A percentile compares a stretch with the other conserved stretches of the same genome.
Evolutionary conservation across 2,329 filamentous ascomycete species (phyloP).

Genomic region (Anthostomella pinea): DNA sequence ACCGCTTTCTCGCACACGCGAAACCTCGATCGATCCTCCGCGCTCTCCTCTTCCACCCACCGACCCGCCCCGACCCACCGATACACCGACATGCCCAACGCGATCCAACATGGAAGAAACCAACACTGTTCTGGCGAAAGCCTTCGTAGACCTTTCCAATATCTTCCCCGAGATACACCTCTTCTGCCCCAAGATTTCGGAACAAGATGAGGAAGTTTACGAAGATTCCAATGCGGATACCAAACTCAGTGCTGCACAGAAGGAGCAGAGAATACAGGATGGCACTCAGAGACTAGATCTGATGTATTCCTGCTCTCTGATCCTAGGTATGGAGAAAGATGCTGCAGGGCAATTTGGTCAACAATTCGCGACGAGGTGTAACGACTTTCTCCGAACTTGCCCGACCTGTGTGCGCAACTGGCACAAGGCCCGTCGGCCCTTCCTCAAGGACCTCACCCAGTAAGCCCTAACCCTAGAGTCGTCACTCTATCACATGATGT

Average conservation of each 20-base stretch:
- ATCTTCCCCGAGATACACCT: slow-evolving; percentile 46
- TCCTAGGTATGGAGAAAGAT: slow-evolving; percentile 64
- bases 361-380: slow-evolving; percentile 57
- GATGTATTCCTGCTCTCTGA: slow-evolving; percentile 65
- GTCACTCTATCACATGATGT: slow-evolving; percentile 1
- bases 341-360: slow-evolving; percentile 57
- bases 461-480: slow-evolving; percentile 33
- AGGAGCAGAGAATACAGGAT: slow-evolving; percentile 51
- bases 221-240: slow-evolving; percentile 49
- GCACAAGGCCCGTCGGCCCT: slow-evolving; percentile 64
- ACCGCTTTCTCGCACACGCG: no score
- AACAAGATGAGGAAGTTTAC: slow-evolving; percentile 65
- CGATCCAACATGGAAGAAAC: slow-evolving; percentile 26
- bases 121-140: slow-evolving; percentile 23
- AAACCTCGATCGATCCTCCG: no score
- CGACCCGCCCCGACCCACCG: no score
- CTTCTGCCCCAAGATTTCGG: slow-evolving; percentile 63
- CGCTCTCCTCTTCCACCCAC: background rate
- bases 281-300: slow-evolving; percentile 55
- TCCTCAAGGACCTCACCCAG: slow-evolving; percentile 62
- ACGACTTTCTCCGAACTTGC: slow-evolving; percentile 60
- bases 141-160: slow-evolving; percentile 24
- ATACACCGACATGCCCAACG: slow-evolving; percentile 23
- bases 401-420: slow-evolving; percentile 71
- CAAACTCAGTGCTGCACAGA: slow-evolving; percentile 48